Conservation (phyloP, 345 rosid genomes). For the Psidium friedrichsthalianum region DNA sequence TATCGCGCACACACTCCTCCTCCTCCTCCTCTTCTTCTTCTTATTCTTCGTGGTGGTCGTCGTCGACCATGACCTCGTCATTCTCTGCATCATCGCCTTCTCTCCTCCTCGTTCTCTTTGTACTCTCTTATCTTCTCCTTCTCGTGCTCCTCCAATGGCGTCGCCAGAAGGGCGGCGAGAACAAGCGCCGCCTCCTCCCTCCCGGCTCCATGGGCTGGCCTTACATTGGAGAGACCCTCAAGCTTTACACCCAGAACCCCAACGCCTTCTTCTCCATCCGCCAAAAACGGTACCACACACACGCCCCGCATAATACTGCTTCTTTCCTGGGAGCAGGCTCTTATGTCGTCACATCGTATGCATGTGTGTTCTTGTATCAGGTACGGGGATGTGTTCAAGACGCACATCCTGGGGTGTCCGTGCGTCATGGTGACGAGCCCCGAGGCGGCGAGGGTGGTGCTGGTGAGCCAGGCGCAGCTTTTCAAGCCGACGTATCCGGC, state of each 20-base stretch:
- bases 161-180: constrained; percentile 10
- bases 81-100: background rate
- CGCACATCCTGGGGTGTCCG: constrained; percentile 88
- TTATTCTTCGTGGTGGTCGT: background rate
- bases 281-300: constrained; percentile 34
- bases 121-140: background rate
- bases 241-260: constrained; percentile 74
- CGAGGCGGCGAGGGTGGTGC: constrained; percentile 60
- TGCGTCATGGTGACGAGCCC: constrained; percentile 96
- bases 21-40: background rate
- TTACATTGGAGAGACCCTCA: constrained; percentile 83
- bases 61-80: background rate
- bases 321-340: background rate
- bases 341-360: background rate
- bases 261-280: constrained; percentile 71
- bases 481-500: constrained; percentile 91
- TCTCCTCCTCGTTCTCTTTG: background rate
- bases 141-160: constrained; percentile 25
- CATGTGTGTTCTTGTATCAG: constrained; percentile 10
- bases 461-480: constrained; percentile 58
- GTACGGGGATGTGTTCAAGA: constrained; percentile 83
- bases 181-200: constrained; percentile 34
- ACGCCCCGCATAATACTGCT: background rate
- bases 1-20: background rate
- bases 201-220: constrained; percentile 99